These are phyloP conservation scores for Phyllosticta citribraziliensis DNA, from an alignment of 2,329 filamentous ascomycete species.

Conservation along the genomic window DNA sequence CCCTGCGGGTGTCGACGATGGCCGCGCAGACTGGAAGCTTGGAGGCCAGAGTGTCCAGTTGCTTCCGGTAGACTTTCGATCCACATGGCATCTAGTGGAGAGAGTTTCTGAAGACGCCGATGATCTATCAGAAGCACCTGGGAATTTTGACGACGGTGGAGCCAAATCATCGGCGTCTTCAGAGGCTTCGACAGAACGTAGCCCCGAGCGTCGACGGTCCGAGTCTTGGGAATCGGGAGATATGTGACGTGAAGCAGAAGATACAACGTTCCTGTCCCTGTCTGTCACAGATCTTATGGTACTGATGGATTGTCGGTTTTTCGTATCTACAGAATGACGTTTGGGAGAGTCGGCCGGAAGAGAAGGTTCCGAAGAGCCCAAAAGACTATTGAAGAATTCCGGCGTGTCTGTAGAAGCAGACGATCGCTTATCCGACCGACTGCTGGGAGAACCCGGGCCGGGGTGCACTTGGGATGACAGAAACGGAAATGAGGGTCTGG, in stretches of 20 bases:
- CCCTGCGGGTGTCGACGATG: conserved; percentile 3
- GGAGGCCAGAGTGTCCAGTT: conserved; percentile 9
- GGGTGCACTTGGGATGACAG: conserved; percentile 4
- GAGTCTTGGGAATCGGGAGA: neutral
- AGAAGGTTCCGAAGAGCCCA: neutral
- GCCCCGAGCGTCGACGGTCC: neutral
- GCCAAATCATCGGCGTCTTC: neutral
- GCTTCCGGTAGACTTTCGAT: conserved; percentile 5
- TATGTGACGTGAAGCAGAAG: neutral
- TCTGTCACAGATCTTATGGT: conserved; percentile 1
- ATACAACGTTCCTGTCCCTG: neutral
- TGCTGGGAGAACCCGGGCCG: neutral
- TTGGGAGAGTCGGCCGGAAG: neutral
- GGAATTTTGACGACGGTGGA: conserved; percentile 3
- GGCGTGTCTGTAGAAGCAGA: conserved; percentile 1
- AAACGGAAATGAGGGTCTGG: neutral
- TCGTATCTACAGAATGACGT: neutral
- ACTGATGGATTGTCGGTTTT: neutral
- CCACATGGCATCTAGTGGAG: conserved; percentile 2
- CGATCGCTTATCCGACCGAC: neutral
- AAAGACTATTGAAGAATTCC: neutral
- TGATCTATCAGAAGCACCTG: conserved; percentile 2
- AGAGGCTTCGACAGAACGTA: neutral
- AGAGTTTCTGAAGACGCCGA: conserved; percentile 9
- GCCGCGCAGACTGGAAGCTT: conserved; percentile 1